Base-by-base conservation (phyloP, 2,329 filamentous ascomycete species). In the Domatiomyces globalis region DNA sequence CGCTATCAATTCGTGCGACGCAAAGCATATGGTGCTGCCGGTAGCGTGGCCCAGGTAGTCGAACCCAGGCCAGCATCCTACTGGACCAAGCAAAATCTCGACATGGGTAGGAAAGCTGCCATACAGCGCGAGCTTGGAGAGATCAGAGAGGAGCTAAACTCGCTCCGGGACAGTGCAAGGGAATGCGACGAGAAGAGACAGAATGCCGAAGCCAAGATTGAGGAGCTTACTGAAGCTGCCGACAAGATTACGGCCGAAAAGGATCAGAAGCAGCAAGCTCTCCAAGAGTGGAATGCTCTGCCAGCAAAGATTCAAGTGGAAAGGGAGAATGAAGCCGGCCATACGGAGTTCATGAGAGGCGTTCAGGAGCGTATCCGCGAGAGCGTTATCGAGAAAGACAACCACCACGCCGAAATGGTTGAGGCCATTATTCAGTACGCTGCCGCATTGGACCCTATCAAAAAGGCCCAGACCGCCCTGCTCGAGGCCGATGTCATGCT, bases 61-160 rank as follows among this genome's bases (percentile, higher is more conserved):
- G 71, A 71, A 50, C 69, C 95, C 12, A 71, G 66, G 15, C 68
- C 67, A 1, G 87, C 87, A 4, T 71, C 64, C 36, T 78, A 77
- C 61, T 95, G 92, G 81, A 88, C 82, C 0, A 80, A 87, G 45
- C 81, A 86, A 55, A 83, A 85, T 2, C 76, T 88, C 5, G 86
- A 94, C 62, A 54, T 57, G 18, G 63, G 63, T 10, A 59, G 71
- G 36, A 87, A 84, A 63, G 66, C 69, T 12, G 75, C 80, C 49
- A 65, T 92, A 15, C 72, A 79, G 53, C 71, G 71, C 15, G 74
- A 72, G 9, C 67, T 76, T 4, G 59, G 60, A 1, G 62, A 69
- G 1, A 65, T 72, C 54, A 71, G 69, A 49, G 60, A 67, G 1
- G 65, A 71, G 7, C 60, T 80, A 27, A 58, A 60, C 17, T 53